Base-by-base conservation (phyloP, 1,284 basidiomycete genomes). In the Trichosporon faecale region DNA sequence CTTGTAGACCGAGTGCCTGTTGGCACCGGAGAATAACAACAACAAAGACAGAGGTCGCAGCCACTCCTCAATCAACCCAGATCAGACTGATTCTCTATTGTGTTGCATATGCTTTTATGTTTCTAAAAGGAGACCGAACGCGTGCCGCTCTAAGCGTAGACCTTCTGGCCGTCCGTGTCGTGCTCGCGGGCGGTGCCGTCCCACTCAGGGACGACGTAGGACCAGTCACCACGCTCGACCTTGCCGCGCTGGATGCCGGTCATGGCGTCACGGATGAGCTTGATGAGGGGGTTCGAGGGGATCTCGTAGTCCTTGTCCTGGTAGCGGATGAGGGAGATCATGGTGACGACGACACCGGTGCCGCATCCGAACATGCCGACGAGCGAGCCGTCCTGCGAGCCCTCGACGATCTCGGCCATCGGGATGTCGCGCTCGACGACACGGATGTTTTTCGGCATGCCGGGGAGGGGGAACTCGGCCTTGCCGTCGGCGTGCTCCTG, bases 401-500 rank as follows among this genome's bases (percentile, higher is more conserved):
- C 71, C 27, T 73, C 67, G 57, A 77, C 71, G 65, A 83, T 77
- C 77, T 83, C 81, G 29, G 68, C 69, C 81, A 83, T 83, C 46
- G 75, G 60, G 37, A 82, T 77, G 71, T 83, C 81, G 66, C 81
- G 72, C 77, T 83, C 75, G 35, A 82, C 79, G n/a, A 82, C 76
- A 33, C 80, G 74, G 70, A 82, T 76, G 33, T 82, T 79, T 70
- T 74, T 77, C 37, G 79, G 78, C 73, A 82, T 73, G 21, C 78
- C 78, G 2, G 73, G 72, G 23, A 78, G 52, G 9, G 78, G 78
- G 77, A 81, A 77, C 46, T 73, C 75, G 31, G 70, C 70, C 64
- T 70, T 72, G n/a, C 79, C 80, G 21, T 70, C 67, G 9, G 77
- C 77, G 69, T 83, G 80, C 44, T 77, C 74, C 21, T 69, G 67